phyloP scores from a whole-genome alignment of 345 rosid genomes.

The Camelina neglecta region DNA sequence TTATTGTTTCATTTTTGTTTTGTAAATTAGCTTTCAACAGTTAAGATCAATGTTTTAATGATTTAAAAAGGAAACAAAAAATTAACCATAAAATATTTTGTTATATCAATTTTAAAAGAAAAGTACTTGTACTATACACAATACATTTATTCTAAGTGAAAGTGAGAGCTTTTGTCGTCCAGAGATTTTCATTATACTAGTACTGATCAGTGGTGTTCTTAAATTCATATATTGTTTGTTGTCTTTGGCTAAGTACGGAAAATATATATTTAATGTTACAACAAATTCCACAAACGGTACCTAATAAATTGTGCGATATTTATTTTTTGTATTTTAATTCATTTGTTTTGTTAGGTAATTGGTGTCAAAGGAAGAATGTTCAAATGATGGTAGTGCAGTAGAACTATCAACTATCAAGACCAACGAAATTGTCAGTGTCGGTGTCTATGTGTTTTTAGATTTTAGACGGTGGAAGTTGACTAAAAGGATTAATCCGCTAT shows the following conservation, averaged over 20 bases:
- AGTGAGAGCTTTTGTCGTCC: constrained; percentile 12
- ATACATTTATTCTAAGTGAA: background rate
- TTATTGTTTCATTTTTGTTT: background rate
- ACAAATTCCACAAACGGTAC: constrained; percentile 18
- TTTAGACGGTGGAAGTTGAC: constrained; percentile 4
- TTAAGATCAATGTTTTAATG: background rate
- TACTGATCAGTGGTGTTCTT: background rate
- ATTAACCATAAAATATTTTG: background rate
- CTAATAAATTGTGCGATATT: constrained; percentile 25
- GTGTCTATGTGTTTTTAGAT: background rate
- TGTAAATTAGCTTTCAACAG: background rate
- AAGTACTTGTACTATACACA: background rate
- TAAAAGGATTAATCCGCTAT: background rate
- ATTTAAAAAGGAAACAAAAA: background rate
- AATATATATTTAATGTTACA: background rate
- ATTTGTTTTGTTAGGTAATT: constrained; percentile 19
- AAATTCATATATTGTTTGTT: background rate
- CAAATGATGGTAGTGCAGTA: constrained; percentile 13
- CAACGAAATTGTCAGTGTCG: constrained; percentile 23
- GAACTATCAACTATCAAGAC: constrained; percentile 19
- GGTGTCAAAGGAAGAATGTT: constrained; percentile 19
- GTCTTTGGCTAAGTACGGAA: constrained; percentile 29
- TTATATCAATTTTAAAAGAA: background rate
- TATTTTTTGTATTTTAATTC: background rate
- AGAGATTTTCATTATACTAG: constrained; percentile 6